These are phyloP conservation scores for Botryotinia convoluta DNA, from an alignment of 2,329 filamentous ascomycete genomes.

Conservation along the genomic window DNA sequence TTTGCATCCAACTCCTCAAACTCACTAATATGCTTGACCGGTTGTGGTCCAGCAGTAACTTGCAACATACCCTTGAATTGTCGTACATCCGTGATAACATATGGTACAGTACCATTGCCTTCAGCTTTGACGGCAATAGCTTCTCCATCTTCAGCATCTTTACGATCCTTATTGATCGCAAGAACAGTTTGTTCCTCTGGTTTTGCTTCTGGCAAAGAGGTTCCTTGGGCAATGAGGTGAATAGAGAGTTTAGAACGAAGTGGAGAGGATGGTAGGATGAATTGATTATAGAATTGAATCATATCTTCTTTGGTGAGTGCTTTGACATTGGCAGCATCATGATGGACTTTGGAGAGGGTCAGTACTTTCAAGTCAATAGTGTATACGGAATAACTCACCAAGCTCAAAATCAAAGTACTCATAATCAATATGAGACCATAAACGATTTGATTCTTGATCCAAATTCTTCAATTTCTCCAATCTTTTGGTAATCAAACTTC, in stretches of 20 bases:
- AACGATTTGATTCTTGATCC: conserved; percentile 74
- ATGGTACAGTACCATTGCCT: conserved; percentile 51
- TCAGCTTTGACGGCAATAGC: conserved; percentile 25
- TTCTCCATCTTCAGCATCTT: conserved; percentile 31
- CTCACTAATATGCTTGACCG: conserved; percentile 72
- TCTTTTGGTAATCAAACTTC: conserved; percentile 80
- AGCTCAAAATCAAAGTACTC: conserved; percentile 90
- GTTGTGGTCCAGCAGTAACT: conserved; percentile 68
- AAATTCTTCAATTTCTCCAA: conserved; percentile 93
- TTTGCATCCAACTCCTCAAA: conserved; percentile 87
- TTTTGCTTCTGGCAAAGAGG: conserved; percentile 42
- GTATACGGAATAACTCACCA: conserved; percentile 51
- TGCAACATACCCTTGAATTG: conserved; percentile 75
- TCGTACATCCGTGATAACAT: conserved; percentile 73
- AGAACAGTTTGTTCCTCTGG: conserved; percentile 40
- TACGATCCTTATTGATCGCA: conserved; percentile 36
- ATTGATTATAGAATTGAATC: conserved; percentile 71
- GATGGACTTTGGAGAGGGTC: conserved; percentile 35
- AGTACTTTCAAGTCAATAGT: conserved; percentile 15
- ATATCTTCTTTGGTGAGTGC: conserved; percentile 76
- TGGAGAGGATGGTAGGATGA: conserved; percentile 71
- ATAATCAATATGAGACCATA: conserved; percentile 81
- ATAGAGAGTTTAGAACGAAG: conserved; percentile 79
- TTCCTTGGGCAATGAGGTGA: conserved; percentile 72
- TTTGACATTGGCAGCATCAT: conserved; percentile 73